phyloP scores from a whole-genome alignment of 768 basidiomycete genomes.

The Imleria badia region DNA sequence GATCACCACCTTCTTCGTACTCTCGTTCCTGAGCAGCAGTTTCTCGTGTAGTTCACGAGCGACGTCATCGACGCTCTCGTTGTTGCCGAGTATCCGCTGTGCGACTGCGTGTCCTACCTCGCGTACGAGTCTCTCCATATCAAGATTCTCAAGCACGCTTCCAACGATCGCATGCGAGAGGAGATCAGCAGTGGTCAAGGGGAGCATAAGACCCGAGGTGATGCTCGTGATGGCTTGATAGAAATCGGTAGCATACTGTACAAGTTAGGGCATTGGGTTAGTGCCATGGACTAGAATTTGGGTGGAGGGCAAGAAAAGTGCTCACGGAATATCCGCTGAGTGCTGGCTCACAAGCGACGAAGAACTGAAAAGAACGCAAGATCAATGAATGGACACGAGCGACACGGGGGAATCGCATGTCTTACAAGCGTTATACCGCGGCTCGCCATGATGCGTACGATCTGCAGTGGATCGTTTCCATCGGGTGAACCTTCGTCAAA shows the following conservation, averaged over 20 bases:
- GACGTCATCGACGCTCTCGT: slow-evolving; percentile 96
- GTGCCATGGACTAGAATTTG: background rate
- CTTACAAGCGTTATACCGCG: slow-evolving; percentile 87
- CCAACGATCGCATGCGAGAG: slow-evolving; percentile 96
- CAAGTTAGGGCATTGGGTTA: slow-evolving; percentile 14
- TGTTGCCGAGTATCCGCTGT: slow-evolving; percentile 85
- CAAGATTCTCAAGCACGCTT: slow-evolving; percentile 94
- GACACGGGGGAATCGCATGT: slow-evolving; percentile 10
- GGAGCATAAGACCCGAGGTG: slow-evolving; percentile 95
- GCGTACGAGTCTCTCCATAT: slow-evolving; percentile 94
- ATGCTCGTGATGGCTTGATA: slow-evolving; percentile 91
- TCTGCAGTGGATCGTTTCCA: slow-evolving; percentile 84
- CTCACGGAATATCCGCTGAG: slow-evolving; percentile 87
- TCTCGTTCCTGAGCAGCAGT: slow-evolving; percentile 87
- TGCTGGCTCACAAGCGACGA: slow-evolving; percentile 98
- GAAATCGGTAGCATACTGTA: slow-evolving; percentile 87
- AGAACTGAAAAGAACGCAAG: slow-evolving; percentile 60
- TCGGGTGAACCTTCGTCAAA: slow-evolving; percentile 95
- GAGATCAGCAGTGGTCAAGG: slow-evolving; percentile 91
- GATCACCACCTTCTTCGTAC: slow-evolving; percentile 94
- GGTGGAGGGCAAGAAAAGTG: slow-evolving; percentile 17
- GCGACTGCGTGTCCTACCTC: slow-evolving; percentile 96
- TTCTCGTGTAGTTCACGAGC: slow-evolving; percentile 93
- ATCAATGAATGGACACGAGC: background rate
- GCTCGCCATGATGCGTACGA: slow-evolving; percentile 87